phyloP scores from a whole-genome alignment of 345 rosid genomes.

The Arabidopsis arenosa region DNA sequence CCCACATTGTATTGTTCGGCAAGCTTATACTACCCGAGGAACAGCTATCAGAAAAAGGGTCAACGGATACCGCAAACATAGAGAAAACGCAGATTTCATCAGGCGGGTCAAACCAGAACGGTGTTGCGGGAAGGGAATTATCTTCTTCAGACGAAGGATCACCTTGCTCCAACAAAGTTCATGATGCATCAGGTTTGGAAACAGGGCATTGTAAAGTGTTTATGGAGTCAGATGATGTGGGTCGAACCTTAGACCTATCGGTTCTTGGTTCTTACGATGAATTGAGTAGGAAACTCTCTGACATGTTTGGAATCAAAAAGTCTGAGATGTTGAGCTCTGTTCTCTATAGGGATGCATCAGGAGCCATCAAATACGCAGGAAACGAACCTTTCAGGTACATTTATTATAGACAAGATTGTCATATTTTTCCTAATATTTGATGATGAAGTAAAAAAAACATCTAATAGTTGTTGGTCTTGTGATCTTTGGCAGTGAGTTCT shows the following conservation, averaged over 20 bases:
- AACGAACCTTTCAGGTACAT: constrained; percentile 82
- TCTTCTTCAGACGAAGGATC: constrained; percentile 75
- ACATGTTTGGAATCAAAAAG: constrained; percentile 72
- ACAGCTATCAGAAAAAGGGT: constrained; percentile 65
- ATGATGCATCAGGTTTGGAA: constrained; percentile 55
- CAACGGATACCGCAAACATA: constrained; percentile 59
- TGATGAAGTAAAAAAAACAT: neutral
- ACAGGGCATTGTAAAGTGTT: constrained; percentile 88
- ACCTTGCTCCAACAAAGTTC: constrained; percentile 55
- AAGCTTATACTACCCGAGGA: constrained; percentile 74
- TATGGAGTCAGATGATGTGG: constrained; percentile 84
- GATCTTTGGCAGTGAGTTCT: constrained; percentile 69
- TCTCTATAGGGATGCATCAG: constrained; percentile 68
- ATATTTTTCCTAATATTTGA: neutral
- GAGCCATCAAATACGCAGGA: constrained; percentile 70
- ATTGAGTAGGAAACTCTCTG: constrained; percentile 63
- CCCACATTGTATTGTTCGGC: constrained; percentile 85
- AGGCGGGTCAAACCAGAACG: constrained; percentile 60
- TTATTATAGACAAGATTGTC: neutral
- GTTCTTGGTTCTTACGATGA: constrained; percentile 81
- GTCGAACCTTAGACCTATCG: constrained; percentile 79
- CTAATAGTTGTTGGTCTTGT: neutral
- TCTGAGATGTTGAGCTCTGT: constrained; percentile 75
- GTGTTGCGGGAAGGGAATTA: constrained; percentile 42
- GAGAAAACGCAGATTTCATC: constrained; percentile 61